Conservation (phyloP, 2,329 filamentous ascomycete species). For the Zasmidium cellare region DNA sequence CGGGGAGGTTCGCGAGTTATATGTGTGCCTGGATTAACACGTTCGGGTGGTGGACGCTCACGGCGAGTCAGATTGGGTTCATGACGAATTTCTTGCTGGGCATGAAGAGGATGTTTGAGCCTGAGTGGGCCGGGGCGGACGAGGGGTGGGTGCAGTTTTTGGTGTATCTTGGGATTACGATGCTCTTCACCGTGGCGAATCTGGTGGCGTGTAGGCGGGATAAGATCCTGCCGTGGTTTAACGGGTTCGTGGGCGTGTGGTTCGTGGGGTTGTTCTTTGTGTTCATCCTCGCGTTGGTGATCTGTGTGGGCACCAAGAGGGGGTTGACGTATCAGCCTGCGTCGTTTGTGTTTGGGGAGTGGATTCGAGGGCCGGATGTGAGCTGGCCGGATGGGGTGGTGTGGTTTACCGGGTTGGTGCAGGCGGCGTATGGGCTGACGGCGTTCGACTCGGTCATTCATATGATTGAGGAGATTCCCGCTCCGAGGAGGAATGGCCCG, state of each 20-base stretch:
- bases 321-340: constrained; percentile 50
- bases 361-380: constrained; percentile 47
- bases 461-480: constrained; percentile 59
- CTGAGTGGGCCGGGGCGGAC: constrained; percentile 46
- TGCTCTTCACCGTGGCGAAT: constrained; percentile 53
- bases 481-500: constrained; percentile 53
- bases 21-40: constrained; percentile 63
- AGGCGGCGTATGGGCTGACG: constrained; percentile 58
- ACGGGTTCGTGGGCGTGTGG: constrained; percentile 57
- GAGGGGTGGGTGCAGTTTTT: constrained; percentile 57
- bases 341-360: constrained; percentile 54
- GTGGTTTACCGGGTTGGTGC: constrained; percentile 60
- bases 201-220: constrained; percentile 54
- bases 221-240: constrained; percentile 52
- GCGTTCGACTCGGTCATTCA: constrained; percentile 62
- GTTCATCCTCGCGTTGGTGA: constrained; percentile 53
- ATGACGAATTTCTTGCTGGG: constrained; percentile 59
- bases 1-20: constrained; percentile 55
- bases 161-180: constrained; percentile 54
- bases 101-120: constrained; percentile 57
- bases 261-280: constrained; percentile 56
- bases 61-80: constrained; percentile 58
- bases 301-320: constrained; percentile 50
- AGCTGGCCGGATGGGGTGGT: constrained; percentile 57
- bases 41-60: constrained; percentile 60